These are phyloP conservation scores for Amanita pseudoporphyria DNA, from an alignment of 768 basidiomycete genomes.

Conservation along the genomic window DNA sequence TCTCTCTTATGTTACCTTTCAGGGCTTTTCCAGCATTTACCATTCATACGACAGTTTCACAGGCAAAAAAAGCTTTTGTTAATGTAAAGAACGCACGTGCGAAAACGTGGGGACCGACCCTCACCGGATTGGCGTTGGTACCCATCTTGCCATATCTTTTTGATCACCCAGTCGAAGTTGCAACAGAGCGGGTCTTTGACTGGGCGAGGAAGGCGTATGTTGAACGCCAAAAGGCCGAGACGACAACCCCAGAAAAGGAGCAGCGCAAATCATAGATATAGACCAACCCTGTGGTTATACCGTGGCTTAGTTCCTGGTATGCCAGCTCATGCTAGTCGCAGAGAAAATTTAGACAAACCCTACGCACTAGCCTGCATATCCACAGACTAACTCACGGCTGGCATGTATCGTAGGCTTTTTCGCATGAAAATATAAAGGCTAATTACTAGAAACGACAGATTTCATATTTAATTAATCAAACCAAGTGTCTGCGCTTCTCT, in stretches of 20 bases:
- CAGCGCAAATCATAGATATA: background rate
- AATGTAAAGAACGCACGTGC: slow-evolving; percentile 48
- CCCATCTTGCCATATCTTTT: slow-evolving; percentile 69
- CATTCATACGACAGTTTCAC: slow-evolving; percentile 73
- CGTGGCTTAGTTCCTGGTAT: background rate
- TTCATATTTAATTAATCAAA: background rate
- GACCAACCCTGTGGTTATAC: background rate
- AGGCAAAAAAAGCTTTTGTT: slow-evolving; percentile 58
- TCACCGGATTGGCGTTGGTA: slow-evolving; percentile 64
- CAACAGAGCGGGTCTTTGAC: slow-evolving; percentile 57
- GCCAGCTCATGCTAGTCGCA: no score
- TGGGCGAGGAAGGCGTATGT: slow-evolving; percentile 55
- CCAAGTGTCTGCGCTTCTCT: background rate
- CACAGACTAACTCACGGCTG: no score
- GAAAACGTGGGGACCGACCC: slow-evolving; percentile 68
- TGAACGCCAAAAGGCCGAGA: slow-evolving; percentile 18
- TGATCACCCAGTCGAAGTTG: slow-evolving; percentile 72
- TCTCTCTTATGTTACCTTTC: slow-evolving; percentile 8
- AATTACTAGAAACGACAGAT: background rate
- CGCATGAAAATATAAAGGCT: no score
- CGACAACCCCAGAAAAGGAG: background rate
- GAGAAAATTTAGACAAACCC: no score
- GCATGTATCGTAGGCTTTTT: no score
- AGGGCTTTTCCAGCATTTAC: slow-evolving; percentile 82
- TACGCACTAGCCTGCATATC: no score